Evolutionary conservation across 495 filamentous ascomycete species (phyloP).

Genomic region (Umbilicaria muhlenbergii): DNA sequence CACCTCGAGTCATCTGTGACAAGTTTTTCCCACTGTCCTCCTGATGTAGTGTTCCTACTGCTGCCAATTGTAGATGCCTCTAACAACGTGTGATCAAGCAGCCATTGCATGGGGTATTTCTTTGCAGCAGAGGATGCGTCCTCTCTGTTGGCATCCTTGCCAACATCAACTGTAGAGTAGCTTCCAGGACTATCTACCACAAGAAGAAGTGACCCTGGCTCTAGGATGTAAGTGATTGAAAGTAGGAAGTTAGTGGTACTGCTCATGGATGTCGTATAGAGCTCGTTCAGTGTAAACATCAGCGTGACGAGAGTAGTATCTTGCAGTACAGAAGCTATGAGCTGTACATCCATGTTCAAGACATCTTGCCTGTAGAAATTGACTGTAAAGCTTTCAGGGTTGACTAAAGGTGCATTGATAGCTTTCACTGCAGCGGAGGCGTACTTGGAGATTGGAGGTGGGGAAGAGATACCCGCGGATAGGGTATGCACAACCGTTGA

Average conservation of each 20-base stretch:
- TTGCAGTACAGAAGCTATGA: conserved; percentile 24
- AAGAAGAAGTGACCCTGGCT: conserved; percentile 49
- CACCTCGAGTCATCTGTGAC: conserved; percentile 60
- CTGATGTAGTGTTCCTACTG: conserved; percentile 6
- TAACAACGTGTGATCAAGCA: conserved; percentile 71
- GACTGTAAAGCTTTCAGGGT: conserved; percentile 21
- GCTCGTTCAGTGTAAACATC: conserved; percentile 94
- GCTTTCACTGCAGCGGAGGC: conserved; percentile 32
- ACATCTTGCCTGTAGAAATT: conserved; percentile 47
- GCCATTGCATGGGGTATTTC: conserved; percentile 84
- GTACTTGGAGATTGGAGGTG: conserved; percentile 31
- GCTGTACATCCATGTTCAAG: conserved; percentile 29
- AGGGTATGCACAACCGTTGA: conserved; percentile 39
- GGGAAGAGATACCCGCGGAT: conserved; percentile 21
- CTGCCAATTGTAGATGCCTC: conserved; percentile 18
- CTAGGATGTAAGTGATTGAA: conserved; percentile 37
- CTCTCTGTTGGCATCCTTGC: conserved; percentile 20
- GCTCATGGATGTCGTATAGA: conserved; percentile 61
- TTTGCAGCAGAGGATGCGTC: conserved; percentile 18
- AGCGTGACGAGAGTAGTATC: conserved; percentile 50
- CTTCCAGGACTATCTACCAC: conserved; percentile 87
- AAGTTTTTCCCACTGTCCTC: conserved; percentile 51
- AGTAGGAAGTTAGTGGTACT: conserved; percentile 63
- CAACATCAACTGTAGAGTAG: conserved; percentile 66
- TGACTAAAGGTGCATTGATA: conserved; percentile 27